A percentile compares a stretch with the other conserved stretches of the same genome.
Conservation (phyloP, 1,139 yeast species). For the Ashbya aceris region DNA sequence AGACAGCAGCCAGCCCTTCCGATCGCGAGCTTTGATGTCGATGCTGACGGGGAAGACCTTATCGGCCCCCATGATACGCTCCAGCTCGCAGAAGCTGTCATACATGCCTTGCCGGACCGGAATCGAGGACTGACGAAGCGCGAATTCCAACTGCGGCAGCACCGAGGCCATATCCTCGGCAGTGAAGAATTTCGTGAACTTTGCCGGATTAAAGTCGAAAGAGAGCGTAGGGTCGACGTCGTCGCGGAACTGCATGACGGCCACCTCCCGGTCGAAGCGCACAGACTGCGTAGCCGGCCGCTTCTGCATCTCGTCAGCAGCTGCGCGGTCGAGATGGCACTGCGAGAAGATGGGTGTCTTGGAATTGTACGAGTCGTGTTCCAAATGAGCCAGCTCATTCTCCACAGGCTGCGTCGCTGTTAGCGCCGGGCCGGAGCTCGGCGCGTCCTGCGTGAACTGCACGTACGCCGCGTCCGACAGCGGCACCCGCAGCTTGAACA, state of each 20-base stretch:
- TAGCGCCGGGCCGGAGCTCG: conserved; percentile 3
- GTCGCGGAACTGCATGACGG: conserved; percentile 23
- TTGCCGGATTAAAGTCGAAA: conserved; percentile 21
- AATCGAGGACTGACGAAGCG: conserved; percentile 17
- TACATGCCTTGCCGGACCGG: conserved; percentile 21
- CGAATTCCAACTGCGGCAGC: conserved; percentile 20
- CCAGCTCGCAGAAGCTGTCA: conserved; percentile 14
- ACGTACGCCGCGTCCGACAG: conserved; percentile 37
- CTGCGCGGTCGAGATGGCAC: conserved; percentile 7
- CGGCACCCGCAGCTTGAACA: conserved; percentile 40
- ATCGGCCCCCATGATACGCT: conserved; percentile 12
- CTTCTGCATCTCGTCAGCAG: conserved; percentile 11
- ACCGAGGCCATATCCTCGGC: conserved; percentile 19
- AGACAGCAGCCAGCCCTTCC: conserved; percentile 37
- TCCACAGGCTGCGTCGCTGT: conserved; percentile 24
- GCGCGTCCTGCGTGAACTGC: conserved; percentile 22
- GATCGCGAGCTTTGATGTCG: conserved; percentile 38
- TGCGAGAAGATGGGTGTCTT: conserved; percentile 14
- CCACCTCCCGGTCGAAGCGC: conserved; percentile 20
- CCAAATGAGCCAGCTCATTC: conserved; percentile 20
- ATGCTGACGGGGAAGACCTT: conserved; percentile 31
- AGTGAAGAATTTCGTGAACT: conserved; percentile 26
- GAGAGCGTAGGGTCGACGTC: conserved; percentile 2
- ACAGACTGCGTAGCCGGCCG: conserved; percentile 8
- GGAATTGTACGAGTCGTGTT: conserved; percentile 12